Evolutionary conservation across 192 early-diverging fungal species (phyloP).

Genomic region (Coemansia guatemalensis): DNA sequence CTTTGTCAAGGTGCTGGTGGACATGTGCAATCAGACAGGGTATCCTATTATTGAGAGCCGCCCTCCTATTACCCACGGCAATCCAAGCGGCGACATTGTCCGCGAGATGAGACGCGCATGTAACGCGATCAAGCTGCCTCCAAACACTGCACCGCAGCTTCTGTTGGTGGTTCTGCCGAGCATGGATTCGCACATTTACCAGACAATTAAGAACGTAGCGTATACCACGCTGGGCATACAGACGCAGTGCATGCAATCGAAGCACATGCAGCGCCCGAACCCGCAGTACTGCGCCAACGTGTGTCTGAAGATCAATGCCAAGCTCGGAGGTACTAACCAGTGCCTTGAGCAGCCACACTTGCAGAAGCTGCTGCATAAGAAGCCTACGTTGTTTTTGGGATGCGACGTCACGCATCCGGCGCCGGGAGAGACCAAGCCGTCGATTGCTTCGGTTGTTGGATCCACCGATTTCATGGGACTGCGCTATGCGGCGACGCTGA

Average conservation of each 20-base stretch:
- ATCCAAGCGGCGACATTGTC: slow-evolving; percentile 65
- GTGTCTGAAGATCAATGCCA: slow-evolving; percentile 91
- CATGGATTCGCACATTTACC: slow-evolving; percentile 78
- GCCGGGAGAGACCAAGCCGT: slow-evolving; percentile 68
- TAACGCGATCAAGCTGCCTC: slow-evolving; percentile 63
- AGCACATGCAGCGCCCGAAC: slow-evolving; percentile 73
- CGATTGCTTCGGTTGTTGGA: slow-evolving; percentile 76
- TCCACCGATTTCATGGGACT: slow-evolving; percentile 65
- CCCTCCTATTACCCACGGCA: slow-evolving; percentile 52
- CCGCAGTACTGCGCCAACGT: slow-evolving; percentile 95
- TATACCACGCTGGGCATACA: slow-evolving; percentile 88
- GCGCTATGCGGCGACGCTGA: slow-evolving; percentile 62
- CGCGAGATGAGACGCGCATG: slow-evolving; percentile 68
- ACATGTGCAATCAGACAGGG: slow-evolving; percentile 71
- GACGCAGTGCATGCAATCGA: slow-evolving; percentile 88
- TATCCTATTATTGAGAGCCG: slow-evolving; percentile 56
- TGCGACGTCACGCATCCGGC: slow-evolving; percentile 88
- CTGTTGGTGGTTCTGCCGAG: slow-evolving; percentile 80
- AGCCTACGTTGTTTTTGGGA: slow-evolving; percentile 89
- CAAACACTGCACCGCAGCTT: slow-evolving; percentile 67
- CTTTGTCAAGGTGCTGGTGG: slow-evolving; percentile 74
- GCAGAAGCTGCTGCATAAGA: slow-evolving; percentile 57
- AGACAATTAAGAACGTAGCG: slow-evolving; percentile 82
- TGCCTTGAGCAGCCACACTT: slow-evolving; percentile 55
- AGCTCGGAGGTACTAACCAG: slow-evolving; percentile 88